phyloP scores from a whole-genome alignment of 331 rosid genomes.

The Malus hybrid region DNA sequence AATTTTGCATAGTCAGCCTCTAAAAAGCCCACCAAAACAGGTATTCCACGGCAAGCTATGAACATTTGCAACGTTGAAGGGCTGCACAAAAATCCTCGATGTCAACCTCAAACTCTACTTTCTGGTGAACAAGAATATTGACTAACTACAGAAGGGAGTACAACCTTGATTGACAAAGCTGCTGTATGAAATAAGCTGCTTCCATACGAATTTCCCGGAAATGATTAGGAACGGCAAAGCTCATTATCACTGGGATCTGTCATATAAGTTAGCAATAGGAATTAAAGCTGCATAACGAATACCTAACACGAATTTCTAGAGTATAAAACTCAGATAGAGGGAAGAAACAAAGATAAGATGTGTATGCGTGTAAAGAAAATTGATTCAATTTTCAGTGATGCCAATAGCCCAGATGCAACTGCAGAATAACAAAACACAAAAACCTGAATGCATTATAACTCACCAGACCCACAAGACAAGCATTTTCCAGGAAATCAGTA shows the following conservation, averaged over 20 bases:
- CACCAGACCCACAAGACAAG: conserved; percentile 97
- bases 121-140: background rate
- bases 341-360: background rate
- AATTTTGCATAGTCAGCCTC: conserved; percentile 98
- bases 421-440: background rate
- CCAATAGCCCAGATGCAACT: background rate
- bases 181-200: conserved; percentile 89
- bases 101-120: conserved; percentile 12
- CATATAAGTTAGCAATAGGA: conserved; percentile 19
- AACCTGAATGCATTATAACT: conserved; percentile 24
- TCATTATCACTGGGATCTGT: conserved; percentile 86
- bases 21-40: conserved; percentile 93
- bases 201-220: conserved; percentile 98
- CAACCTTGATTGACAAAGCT: conserved; percentile 97
- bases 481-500: conserved; percentile 87
- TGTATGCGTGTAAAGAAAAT: background rate
- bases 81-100: conserved; percentile 41
- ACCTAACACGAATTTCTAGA: background rate
- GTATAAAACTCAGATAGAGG: background rate
- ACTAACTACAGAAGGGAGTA: conserved; percentile 8
- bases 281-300: conserved; percentile 1
- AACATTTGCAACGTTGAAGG: conserved; percentile 98
- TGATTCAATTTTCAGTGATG: background rate
- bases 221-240: conserved; percentile 87
- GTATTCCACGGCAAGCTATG: conserved; percentile 96